phyloP scores from a whole-genome alignment of 1,284 basidiomycete species.

The Porogramme epimiltina region DNA sequence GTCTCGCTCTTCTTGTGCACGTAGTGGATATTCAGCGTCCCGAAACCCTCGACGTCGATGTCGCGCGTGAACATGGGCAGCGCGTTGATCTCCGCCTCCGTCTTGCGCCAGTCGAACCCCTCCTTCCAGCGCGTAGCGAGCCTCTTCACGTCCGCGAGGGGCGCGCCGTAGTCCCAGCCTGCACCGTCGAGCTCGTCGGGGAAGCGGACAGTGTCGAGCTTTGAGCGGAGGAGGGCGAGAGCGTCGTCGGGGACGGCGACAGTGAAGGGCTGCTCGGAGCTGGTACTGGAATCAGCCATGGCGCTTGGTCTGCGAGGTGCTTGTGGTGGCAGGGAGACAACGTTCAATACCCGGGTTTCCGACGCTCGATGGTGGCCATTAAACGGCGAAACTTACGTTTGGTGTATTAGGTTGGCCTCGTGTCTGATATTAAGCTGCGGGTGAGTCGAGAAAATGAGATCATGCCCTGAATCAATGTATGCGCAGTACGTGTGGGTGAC shows the following conservation, averaged over 20 bases:
- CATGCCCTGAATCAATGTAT: no score
- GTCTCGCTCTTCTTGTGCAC: constrained; percentile 39
- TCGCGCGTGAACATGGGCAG: constrained; percentile 17
- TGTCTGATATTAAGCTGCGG: no score
- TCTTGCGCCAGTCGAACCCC: constrained; percentile 43
- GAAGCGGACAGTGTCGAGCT: constrained; percentile 26
- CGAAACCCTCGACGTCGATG: constrained; percentile 38
- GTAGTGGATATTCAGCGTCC: constrained; percentile 42
- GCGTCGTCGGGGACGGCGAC: constrained; percentile 15
- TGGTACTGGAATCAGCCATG: no score
- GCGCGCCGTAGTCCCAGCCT: constrained; percentile 40
- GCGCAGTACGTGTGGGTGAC: no score
- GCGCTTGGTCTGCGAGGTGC: neutral
- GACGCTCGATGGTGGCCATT: no score
- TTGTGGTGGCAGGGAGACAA: neutral
- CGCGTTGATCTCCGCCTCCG: constrained; percentile 28
- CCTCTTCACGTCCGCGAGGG: constrained; percentile 41
- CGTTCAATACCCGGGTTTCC: no score
- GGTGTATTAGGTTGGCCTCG: no score
- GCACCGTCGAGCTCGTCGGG: constrained; percentile 44
- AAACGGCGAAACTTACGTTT: no score
- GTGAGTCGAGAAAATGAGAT: no score
- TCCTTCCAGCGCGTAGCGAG: constrained; percentile 41
- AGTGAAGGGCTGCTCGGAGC: constrained; percentile 17
- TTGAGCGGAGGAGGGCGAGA: constrained; percentile 12